These are phyloP conservation scores for Pestalotiopsis sp. DNA, from an alignment of 2,329 filamentous ascomycete genomes.

Conservation along the genomic window DNA sequence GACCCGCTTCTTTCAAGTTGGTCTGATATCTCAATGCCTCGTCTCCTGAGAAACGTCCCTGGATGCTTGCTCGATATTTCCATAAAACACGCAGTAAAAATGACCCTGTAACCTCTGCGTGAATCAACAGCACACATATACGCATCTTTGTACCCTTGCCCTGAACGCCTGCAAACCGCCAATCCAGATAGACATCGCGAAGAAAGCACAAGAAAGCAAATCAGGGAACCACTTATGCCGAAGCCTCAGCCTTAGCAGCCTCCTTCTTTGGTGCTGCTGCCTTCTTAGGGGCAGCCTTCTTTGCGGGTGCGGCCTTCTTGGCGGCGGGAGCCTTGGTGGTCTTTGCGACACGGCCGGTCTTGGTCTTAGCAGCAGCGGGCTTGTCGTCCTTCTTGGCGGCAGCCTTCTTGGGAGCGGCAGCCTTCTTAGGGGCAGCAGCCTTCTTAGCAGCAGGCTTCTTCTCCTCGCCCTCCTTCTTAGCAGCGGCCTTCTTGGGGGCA, in stretches of 20 bases:
- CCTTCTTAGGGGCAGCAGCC: constrained; percentile 39
- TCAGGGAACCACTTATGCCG: constrained; percentile 24
- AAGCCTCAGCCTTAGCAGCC: constrained; percentile 29
- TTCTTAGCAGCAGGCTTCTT: constrained; percentile 71
- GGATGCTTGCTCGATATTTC: constrained; percentile 19
- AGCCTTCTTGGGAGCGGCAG: constrained; percentile 39
- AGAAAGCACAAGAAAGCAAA: constrained; percentile 30
- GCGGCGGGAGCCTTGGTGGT: constrained; percentile 42
- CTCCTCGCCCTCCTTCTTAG: constrained; percentile 42
- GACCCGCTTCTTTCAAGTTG: not conserved
- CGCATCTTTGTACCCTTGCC: constrained; percentile 32
- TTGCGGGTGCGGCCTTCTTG: constrained; percentile 42
- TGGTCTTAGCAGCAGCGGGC: constrained; percentile 70
- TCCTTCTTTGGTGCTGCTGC: constrained; percentile 36
- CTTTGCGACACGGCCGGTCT: constrained; percentile 34
- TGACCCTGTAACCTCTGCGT: constrained; percentile 27
- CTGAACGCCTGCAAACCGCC: constrained; percentile 34
- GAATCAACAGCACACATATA: constrained; percentile 23
- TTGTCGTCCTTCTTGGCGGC: constrained; percentile 64
- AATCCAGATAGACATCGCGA: constrained; percentile 34
- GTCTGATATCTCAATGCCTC: not conserved
- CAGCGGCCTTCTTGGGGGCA: constrained; percentile 59
- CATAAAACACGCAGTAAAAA: constrained; percentile 23
- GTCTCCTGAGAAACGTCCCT: constrained; percentile 10
- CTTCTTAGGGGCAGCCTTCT: constrained; percentile 47